Conservation (phyloP, 257 asterid species). For the Linderniella brevidens region DNA sequence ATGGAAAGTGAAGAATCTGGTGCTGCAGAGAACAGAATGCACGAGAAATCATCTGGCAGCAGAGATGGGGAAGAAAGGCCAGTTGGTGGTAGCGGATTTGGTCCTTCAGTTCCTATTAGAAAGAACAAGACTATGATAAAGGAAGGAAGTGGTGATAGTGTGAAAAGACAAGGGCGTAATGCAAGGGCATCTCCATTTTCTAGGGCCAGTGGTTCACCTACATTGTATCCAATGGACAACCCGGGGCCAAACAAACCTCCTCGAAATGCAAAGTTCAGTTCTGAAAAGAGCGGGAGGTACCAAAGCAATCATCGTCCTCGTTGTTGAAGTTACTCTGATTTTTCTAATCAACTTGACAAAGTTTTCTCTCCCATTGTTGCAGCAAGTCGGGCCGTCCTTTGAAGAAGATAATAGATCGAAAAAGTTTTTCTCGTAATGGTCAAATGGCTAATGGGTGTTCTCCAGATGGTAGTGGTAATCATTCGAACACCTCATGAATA, state of each 20-base stretch:
- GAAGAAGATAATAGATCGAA: conserved; percentile 79
- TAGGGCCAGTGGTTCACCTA: conserved; percentile 72
- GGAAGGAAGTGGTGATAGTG: conserved; percentile 71
- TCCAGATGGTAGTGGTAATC: conserved; percentile 76
- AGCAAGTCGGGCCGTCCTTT: conserved; percentile 90
- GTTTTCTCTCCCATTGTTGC: conserved; percentile 16
- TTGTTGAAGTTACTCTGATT: conserved; percentile 6
- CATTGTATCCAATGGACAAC: conserved; percentile 54
- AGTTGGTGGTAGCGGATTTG: conserved; percentile 37
- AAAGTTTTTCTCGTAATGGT: conserved; percentile 81
- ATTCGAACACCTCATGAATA: neutral
- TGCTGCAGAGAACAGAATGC: conserved; percentile 51
- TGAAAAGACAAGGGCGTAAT: conserved; percentile 83
- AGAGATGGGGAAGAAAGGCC: conserved; percentile 48
- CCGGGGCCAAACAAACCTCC: conserved; percentile 46
- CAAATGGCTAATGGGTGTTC: conserved; percentile 52
- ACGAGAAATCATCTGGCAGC: conserved; percentile 37
- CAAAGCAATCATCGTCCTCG: conserved; percentile 10
- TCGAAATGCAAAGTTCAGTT: conserved; percentile 42
- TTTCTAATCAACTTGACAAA: conserved; percentile 8
- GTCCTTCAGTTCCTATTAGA: conserved; percentile 31
- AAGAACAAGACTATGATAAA: conserved; percentile 47
- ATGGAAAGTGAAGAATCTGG: conserved; percentile 94
- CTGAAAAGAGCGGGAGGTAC: conserved; percentile 87
- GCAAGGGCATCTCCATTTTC: conserved; percentile 75